Percentiles rank a stretch among this genome's conserved stretches.
Evolutionary conservation across 2,329 filamentous ascomycete species (phyloP).

Genomic region (Aspergillus pseudoterreus): DNA sequence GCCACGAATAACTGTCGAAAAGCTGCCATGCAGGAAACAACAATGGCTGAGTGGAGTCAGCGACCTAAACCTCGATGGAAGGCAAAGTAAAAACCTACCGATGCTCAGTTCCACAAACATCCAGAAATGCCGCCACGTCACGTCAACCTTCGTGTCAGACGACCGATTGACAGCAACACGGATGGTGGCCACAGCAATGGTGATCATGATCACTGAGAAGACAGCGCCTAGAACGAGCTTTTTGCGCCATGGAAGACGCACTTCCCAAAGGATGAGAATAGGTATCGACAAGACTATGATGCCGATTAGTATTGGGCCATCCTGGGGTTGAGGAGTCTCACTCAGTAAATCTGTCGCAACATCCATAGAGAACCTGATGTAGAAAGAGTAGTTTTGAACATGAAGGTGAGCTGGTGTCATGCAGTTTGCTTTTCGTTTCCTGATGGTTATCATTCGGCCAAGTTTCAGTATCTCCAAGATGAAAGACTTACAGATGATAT

Average conservation of each 20-base stretch:
- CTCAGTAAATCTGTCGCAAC: conserved; percentile 16
- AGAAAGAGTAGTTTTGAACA: conserved; percentile 16
- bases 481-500: conserved; percentile 12
- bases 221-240: conserved; percentile 14
- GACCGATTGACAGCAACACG: conserved; percentile 11
- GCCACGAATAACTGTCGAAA: conserved; percentile 15
- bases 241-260: conserved; percentile 9
- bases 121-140: conserved; percentile 19
- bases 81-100: no score
- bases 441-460: neutral
- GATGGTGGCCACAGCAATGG: conserved; percentile 15
- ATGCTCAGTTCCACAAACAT: conserved; percentile 15
- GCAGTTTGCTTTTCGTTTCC: conserved; percentile 9
- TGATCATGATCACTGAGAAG: conserved; percentile 14
- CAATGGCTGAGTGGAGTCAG: conserved; percentile 4
- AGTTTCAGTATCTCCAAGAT: neutral
- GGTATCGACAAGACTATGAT: conserved; percentile 15
- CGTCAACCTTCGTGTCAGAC: conserved; percentile 10
- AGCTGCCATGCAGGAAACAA: conserved; percentile 14
- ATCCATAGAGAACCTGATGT: conserved; percentile 13
- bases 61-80: no score
- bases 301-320: no score
- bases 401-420: conserved; percentile 9
- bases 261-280: conserved; percentile 14
- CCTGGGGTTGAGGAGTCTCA: neutral